A percentile compares a stretch with the other conserved stretches of the same genome.
phyloP scores from a whole-genome alignment of 2,329 filamentous ascomycete genomes.

The Coniochaeta pulveracea region DNA sequence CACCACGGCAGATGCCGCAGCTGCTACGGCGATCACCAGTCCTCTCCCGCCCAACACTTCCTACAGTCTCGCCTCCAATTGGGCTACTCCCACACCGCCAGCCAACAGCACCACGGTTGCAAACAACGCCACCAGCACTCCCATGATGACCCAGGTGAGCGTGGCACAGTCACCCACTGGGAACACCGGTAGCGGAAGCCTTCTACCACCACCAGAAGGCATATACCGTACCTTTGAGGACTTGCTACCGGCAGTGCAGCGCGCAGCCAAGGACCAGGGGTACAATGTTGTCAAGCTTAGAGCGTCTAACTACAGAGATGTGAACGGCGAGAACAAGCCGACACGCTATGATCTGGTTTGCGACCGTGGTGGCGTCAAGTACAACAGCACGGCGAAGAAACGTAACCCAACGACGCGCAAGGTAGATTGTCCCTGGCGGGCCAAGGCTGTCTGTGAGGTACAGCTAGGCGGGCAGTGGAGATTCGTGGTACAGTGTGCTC shows the following conservation, averaged over 20 bases:
- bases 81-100: slow-evolving; percentile 5
- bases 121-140: slow-evolving; percentile 22
- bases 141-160: slow-evolving; percentile 1
- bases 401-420: slow-evolving; percentile 52
- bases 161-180: slow-evolving; percentile 13
- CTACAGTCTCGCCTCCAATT: not conserved
- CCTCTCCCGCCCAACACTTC: slow-evolving; percentile 3
- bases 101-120: slow-evolving; percentile 13
- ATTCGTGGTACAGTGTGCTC: slow-evolving; percentile 48
- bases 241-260: slow-evolving; percentile 44
- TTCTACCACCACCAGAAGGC: slow-evolving; percentile 46
- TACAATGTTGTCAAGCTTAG: slow-evolving; percentile 53
- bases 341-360: slow-evolving; percentile 53
- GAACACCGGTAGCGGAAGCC: slow-evolving; percentile 27
- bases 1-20: slow-evolving; percentile 3
- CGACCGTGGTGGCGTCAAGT: slow-evolving; percentile 52
- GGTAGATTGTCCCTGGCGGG: slow-evolving; percentile 52
- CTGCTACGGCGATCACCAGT: not conserved
- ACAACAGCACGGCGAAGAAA: slow-evolving; percentile 54
- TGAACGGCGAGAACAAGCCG: slow-evolving; percentile 50
- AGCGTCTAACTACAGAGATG: slow-evolving; percentile 47
- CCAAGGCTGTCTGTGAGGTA: slow-evolving; percentile 53
- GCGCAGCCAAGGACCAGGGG: slow-evolving; percentile 49
- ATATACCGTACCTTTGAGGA: slow-evolving; percentile 51
- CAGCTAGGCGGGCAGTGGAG: slow-evolving; percentile 52